Percentiles rank a stretch among this genome's conserved stretches.
Conservation (phyloP, 2,329 filamentous ascomycete genomes). For the Aspergillus ochraceoroseus region DNA sequence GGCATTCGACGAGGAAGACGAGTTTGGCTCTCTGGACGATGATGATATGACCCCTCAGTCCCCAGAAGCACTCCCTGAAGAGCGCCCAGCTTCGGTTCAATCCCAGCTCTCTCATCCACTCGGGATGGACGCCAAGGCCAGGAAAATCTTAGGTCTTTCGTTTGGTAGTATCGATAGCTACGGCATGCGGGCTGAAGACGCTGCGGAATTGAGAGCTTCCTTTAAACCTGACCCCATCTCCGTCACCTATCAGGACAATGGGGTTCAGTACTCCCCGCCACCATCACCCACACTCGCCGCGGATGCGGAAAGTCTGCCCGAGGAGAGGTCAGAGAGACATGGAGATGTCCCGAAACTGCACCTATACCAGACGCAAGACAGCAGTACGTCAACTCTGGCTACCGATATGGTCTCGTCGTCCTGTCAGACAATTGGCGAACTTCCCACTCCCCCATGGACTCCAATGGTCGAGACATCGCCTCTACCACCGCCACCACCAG, state of each 20-base stretch:
- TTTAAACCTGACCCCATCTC: conserved; percentile 48
- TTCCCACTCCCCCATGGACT: conserved; percentile 35
- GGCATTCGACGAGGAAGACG: conserved; percentile 75
- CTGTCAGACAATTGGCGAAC: conserved; percentile 42
- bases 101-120: conserved; percentile 36
- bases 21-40: conserved; percentile 59
- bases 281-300: conserved; percentile 55
- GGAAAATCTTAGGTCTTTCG: conserved; percentile 45
- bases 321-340: conserved; percentile 4
- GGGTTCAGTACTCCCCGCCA: conserved; percentile 77
- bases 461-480: conserved; percentile 28
- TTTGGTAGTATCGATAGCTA: conserved; percentile 30
- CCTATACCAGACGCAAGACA: conserved; percentile 25
- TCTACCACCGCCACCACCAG: conserved; percentile 14
- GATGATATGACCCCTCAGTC: conserved; percentile 63
- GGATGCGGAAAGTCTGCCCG: conserved; percentile 12
- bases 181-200: conserved; percentile 22
- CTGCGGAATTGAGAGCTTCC: conserved; percentile 38
- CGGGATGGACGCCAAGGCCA: conserved; percentile 39
- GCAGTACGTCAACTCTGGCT: conserved; percentile 29
- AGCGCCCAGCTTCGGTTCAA: conserved; percentile 40
- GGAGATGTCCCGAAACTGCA: not conserved
- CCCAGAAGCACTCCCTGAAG: conserved; percentile 42
- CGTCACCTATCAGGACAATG: conserved; percentile 65
- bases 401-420: conserved; percentile 41